Evolutionary conservation across 2,329 filamentous ascomycete species (phyloP), one percentile per base, ranked within the genome.

Genomic region (Berkeleyomyces basicola): DNA sequence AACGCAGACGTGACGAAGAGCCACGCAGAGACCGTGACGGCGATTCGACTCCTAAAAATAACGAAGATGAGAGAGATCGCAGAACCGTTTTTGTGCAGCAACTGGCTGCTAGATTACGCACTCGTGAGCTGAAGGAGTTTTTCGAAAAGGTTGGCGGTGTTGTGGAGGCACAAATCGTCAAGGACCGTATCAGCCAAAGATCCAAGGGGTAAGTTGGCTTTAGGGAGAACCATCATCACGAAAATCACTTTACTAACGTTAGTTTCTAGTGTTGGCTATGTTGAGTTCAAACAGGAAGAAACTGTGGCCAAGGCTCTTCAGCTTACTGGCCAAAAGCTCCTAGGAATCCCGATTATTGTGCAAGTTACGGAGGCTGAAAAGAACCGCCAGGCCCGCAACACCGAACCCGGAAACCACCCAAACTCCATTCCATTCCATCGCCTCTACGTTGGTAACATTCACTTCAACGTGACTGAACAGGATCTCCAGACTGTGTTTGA

Each of bases 341-440:
- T 96, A 86, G 91, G 90, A 80, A 96, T 99, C 68, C 93, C 93
- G 65, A 95, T 99, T 73, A 99, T 99, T 70, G 95, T 92, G 62
- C 92, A 97, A 76, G 85, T 96, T 73, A 97, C 93, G 70, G 93
- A 99, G 80, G 95, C 93, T 72, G 95, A 99, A 75, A 99, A 99
- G 80, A 99, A 99, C 72, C 90, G 93, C 69, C 92, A 96, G 79
- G 90, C 90, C 67, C 90, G 92, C 68, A 92, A 83, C 67, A 82
- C 88, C 61, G 88, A 93, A 69, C 77, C 81, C 60, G 80, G 81
- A 67, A 78, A 76, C 64, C 83, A 89, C 68, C 85, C 87, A 65
- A 91, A 91, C 72, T 87, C 88, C 66, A 86, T 95, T 65, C 93
- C 93, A 33, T 97, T 97, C 78, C 93, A 99, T 76, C 88, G 95